Base-by-base conservation (phyloP, 73 alveolate species). In the Stentor roeselii region DNA sequence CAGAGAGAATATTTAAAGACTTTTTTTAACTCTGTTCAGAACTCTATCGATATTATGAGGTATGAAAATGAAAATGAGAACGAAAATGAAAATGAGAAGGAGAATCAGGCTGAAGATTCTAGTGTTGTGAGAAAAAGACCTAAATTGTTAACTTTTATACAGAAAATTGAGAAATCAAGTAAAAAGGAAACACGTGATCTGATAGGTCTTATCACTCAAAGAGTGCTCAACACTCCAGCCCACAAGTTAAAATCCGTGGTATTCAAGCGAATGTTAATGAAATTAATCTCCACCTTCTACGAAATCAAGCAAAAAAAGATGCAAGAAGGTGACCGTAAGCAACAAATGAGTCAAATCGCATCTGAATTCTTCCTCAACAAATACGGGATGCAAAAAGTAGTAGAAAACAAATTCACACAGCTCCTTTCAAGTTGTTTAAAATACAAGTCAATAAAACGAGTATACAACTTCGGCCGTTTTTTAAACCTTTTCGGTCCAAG, bases 351-450 rank as follows among this genome's bases (percentile, higher is more conserved):
- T 27, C 80, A 67, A 21, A 67, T 67, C 34, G 80, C 34, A 0
- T 27, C 34, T 30, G 80, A 67, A 21, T 0, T 27, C 34, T 67
- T 30, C 34, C 11, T 27, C 34, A 21, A 67, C 14, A 67, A 34
- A 67, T 67, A 67, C 34, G 80, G 80, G 80, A 67, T 67, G 80
- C 80, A 36, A 67, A 67, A 67, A 67, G 80, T 67, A 21, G 80
- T 67, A 21, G 80, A 67, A 67, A 34, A n/a, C 21, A 67, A 34
- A 67, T 67, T 27, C 34, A n/a, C 11, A 40, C 80, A 67, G 80
- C 41, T 67, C 14, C 34, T 67, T 36, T n/a, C 80, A 1, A 21
- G 41, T 67, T 67, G 80, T 67, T 27, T 67, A 21, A 67, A 67
- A 67, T 67, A 67, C 34, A 67, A 67, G 37, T 30, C 50, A 15